Evolutionary conservation across 306 rosid species (phyloP), one percentile per base, ranked within the genome.

Genomic region (Fragaria ananassa): DNA sequence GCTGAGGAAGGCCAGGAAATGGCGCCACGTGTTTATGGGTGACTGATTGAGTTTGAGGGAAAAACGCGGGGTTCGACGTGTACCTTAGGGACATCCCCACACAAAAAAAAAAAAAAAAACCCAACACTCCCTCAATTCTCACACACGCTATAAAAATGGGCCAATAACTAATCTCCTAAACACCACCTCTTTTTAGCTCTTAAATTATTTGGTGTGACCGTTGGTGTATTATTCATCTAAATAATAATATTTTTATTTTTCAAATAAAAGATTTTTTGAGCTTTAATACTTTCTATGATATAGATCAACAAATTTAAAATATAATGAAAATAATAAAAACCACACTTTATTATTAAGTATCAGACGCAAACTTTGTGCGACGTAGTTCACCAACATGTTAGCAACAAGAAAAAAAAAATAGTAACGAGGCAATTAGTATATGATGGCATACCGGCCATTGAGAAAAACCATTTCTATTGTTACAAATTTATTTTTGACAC

Each of bases 1-100:
- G 71, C 15, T 23, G 25, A 25, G 34, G 45, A 68, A 51, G 47
- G 57, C 65, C 23, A 61, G 65, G 72, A 78, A 73, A 45, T n/a
- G 18, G 1, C 67, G 92, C 87, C 92, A 89, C 93, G 96, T 91
- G 93, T 84, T n/a, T 8, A 3, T 56, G 73, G 47, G 34, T 14
- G 56, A 82, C 50, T 6, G 50, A 62, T 35, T 19, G 69, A 31
- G 53, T 18, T 44, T 6, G 88, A 81, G 93, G 91, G 56, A 3
- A 13, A 10, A 74, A 93, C 95, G 96, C 93, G 98, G 94, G 87
- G 78, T 76, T 85, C 29, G 71, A 90, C 93, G 91, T 89, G 98
- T 78, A 45, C 87, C 11, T 21, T 62, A 29, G 27, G 74, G 29
- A 5, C 71, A 78, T 76, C 58, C 72, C 47, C 76, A 37, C 67